These are phyloP conservation scores for Candida ovalis DNA, from an alignment of 805 yeast genomes.

Conservation along the genomic window DNA sequence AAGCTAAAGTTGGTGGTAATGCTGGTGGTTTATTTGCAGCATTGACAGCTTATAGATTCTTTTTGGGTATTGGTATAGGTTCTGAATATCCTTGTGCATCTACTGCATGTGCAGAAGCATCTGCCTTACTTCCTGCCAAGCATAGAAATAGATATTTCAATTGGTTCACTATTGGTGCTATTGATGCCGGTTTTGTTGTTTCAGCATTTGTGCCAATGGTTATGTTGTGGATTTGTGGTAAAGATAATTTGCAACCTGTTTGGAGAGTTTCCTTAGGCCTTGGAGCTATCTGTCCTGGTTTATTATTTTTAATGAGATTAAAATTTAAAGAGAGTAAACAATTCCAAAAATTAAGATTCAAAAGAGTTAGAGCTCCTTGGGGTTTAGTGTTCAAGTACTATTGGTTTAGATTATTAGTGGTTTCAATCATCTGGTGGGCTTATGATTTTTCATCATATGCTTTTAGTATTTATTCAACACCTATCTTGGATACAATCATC, in stretches of 20 bases:
- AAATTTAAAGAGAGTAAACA: slow-evolving; percentile 71
- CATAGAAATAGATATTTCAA: slow-evolving; percentile 82
- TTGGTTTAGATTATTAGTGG: slow-evolving; percentile 72
- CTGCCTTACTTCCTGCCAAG: slow-evolving; percentile 76
- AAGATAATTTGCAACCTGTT: slow-evolving; percentile 67
- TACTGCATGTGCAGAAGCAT: slow-evolving; percentile 90
- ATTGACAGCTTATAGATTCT: slow-evolving; percentile 75
- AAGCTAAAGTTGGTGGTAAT: slow-evolving; percentile 37
- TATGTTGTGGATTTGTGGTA: slow-evolving; percentile 74
- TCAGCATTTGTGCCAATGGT: slow-evolving; percentile 86
- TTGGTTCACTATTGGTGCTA: slow-evolving; percentile 86
- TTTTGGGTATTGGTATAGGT: slow-evolving; percentile 89
- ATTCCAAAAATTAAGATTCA: slow-evolving; percentile 68
- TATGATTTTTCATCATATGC: slow-evolving; percentile 88
- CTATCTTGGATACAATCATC: slow-evolving; percentile 57
- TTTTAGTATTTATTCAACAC: slow-evolving; percentile 78
- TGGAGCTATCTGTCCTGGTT: slow-evolving; percentile 84
- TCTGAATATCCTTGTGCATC: slow-evolving; percentile 96
- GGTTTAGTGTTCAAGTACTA: slow-evolving; percentile 69
- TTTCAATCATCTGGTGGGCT: slow-evolving; percentile 82
- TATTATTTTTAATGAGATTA: slow-evolving; percentile 73
- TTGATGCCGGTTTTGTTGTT: slow-evolving; percentile 81
- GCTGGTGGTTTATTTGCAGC: slow-evolving; percentile 82
- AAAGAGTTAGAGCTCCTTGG: slow-evolving; percentile 62
- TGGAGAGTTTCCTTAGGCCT: slow-evolving; percentile 91